phyloP scores from a whole-genome alignment of 768 basidiomycete species.

The Suillus decipiens region DNA sequence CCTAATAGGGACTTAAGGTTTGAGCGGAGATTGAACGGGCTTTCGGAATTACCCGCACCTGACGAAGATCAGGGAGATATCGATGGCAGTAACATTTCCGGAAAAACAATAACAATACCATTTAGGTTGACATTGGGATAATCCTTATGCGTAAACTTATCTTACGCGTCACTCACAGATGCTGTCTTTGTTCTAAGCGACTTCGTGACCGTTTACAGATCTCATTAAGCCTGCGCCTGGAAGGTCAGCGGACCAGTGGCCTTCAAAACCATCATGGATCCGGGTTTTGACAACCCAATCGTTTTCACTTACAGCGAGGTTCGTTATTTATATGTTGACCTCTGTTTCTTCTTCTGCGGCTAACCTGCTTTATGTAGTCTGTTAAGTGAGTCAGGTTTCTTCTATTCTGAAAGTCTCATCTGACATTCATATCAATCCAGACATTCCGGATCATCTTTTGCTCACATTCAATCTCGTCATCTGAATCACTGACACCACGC shows the following conservation, averaged over 20 bases:
- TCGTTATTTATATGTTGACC: conserved; percentile 6
- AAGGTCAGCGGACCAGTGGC: background rate
- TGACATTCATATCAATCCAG: conserved; percentile 7
- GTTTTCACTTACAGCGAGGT: conserved; percentile 32
- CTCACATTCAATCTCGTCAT: conserved; percentile 24
- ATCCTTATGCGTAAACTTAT: background rate
- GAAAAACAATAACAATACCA: background rate
- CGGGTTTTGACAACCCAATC: conserved; percentile 40
- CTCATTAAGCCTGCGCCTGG: background rate
- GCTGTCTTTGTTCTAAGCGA: conserved; percentile 31
- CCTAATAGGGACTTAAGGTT: conserved; percentile 4
- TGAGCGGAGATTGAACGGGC: background rate
- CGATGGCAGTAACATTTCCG: background rate
- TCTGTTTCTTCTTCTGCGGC: conserved; percentile 6
- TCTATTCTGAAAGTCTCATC: background rate
- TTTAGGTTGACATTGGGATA: background rate
- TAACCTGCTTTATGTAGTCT: conserved; percentile 27
- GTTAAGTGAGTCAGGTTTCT: conserved; percentile 20
- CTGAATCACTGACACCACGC: conserved; percentile 15
- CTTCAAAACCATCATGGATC: conserved; percentile 9
- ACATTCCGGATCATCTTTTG: conserved; percentile 12
- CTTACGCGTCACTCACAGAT: background rate
- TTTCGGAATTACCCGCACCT: background rate
- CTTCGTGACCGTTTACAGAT: conserved; percentile 25
- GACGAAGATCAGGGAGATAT: background rate